Conservation (phyloP, 257 asterid genomes). For the Osmanthus fragrans region DNA sequence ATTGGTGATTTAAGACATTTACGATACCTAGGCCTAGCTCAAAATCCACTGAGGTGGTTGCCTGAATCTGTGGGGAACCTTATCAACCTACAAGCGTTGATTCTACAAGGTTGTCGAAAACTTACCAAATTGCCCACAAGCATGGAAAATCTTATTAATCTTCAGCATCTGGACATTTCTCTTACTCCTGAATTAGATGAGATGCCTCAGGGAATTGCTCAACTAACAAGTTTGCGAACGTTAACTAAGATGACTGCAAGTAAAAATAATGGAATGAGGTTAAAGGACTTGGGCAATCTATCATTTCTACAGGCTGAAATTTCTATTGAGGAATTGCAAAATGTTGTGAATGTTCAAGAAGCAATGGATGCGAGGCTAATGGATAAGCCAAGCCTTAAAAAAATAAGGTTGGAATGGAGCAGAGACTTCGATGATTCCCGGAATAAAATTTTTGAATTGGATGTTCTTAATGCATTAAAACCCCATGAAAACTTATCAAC, state of each 20-base stretch:
- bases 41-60: constrained; percentile 5
- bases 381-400: constrained; percentile 11
- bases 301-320: constrained; percentile 9
- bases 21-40: constrained; percentile 24
- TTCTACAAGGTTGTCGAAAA: not conserved
- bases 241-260: constrained; percentile 20
- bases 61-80: constrained; percentile 17
- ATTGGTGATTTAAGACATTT: constrained; percentile 30
- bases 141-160: constrained; percentile 17
- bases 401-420: constrained; percentile 10
- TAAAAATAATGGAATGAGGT: constrained; percentile 15
- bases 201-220: constrained; percentile 30
- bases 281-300: constrained; percentile 22
- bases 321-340: constrained; percentile 14
- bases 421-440: constrained; percentile 16
- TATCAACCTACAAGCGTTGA: constrained; percentile 18
- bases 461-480: constrained; percentile 16
- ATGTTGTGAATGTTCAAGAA: constrained; percentile 11
- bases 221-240: constrained; percentile 22
- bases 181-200: constrained; percentile 12
- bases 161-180: constrained; percentile 29
- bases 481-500: constrained; percentile 11
- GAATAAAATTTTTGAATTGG: constrained; percentile 3
- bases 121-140: constrained; percentile 11
- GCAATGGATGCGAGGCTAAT: constrained; percentile 24